Evolutionary conservation across 2,329 filamentous ascomycete species (phyloP), one percentile per base, ranked within the genome.

Genomic region (Gyromitra esculenta): DNA sequence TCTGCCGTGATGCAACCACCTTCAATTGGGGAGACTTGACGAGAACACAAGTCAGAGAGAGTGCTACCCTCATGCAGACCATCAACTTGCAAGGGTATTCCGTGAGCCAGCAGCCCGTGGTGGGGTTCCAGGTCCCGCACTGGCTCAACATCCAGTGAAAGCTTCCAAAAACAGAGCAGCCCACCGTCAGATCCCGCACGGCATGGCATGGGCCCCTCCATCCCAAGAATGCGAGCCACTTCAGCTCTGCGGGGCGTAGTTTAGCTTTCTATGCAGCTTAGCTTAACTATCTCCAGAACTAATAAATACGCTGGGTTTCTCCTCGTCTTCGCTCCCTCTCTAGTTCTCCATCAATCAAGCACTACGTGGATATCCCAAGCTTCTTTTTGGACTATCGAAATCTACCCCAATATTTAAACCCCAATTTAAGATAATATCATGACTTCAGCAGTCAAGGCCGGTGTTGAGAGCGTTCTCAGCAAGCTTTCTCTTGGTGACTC

Each of bases 381-480:
- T 41, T 60, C 41, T 35, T 45, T 18, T 11, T 39, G 70, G 64
- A n/a, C 59, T 41, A 56, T 41, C 15, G 25, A 18, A 57, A 48
- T 50, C 50, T 59, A 50, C 7, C 11, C 54, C 6, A 57, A 15
- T 25, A 18, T n/a, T n/a, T n/a, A 18, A 62, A 18, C 31, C 57
- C 57, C 43, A 62, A 60, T 41, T 39, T 15, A 9, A 60, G n/a
- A 43, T 71, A 37, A 59, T 31, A 77, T 50, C 37, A 77, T 77
- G 75, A 59, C 71, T 52, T 57, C 75, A 60, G 35, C 71, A 70
- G 72, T 77, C 41, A 75, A 75, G 41, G 62, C 35, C 21, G 60
- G 65, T 41, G 83, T 87, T 77, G 85, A 86, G 81, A 87, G 84
- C 75, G 79, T 87, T 64, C 81, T 88, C 68, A 83, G 84, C 80